Evolutionary conservation across 495 filamentous ascomycete genomes (phyloP), one percentile per base, ranked within the genome.

Genomic region (Talaromyces stipitatus): DNA sequence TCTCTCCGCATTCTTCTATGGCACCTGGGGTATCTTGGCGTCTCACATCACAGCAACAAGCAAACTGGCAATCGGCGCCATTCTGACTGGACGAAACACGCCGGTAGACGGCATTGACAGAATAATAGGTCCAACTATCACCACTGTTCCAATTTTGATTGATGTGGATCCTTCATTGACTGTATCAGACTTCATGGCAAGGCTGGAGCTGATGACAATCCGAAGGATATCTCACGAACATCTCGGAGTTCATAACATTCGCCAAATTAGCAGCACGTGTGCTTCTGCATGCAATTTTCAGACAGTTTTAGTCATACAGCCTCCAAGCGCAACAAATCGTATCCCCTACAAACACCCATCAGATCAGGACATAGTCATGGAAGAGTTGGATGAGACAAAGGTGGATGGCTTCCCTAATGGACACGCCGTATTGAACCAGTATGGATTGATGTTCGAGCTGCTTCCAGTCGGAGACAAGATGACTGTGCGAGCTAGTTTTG

Each of bases 141-240:
- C 72, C 8, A 71, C 67, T 14, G 23, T 66, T 20, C 63, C 63
- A n/a, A 32, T 63, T 20, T 41, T 55, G 20, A 18, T 63, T 11
- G 26, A 36, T 22, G 20, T 36, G 55, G n/a, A n/a, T n/a, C n/a
- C n/a, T n/a, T n/a, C n/a, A 11, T 26, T 50, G 11, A 47, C 20
- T 12, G 23, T n/a, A n/a, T 22, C 47, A 5, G 54, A 72, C 1
- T 61, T 61, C 61, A 62, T 84, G n/a, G 2, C 77, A 82, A 30
- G 62, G 72, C 41, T n/a, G n/a, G n/a, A n/a, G n/a, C n/a, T n/a
- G n/a, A 68, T 77, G 41, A 66, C 72, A 7, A 60, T 73, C 5
- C 69, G 63, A 0, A 73, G 75, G 27, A 79, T 81, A 4, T 72
- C 81, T 0, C 77, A 77, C 59, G 76, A 87, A 62, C 81, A 85